Base-by-base conservation (phyloP, 1,139 yeast species). In the Yamadazyma sp. region DNA sequence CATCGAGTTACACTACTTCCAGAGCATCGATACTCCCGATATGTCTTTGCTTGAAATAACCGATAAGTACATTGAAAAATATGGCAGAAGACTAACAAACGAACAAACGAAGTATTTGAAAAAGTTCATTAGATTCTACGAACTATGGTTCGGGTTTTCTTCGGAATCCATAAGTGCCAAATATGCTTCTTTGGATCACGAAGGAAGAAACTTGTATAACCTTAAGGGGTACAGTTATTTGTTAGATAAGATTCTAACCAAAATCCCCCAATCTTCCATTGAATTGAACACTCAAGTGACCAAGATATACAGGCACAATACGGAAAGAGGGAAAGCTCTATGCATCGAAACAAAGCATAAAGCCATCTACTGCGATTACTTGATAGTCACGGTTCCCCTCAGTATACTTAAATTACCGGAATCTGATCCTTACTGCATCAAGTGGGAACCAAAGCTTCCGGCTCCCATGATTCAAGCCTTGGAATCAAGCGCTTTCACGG, bases 81-180 rank as follows among this genome's bases (percentile, higher is more conserved):
- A 74, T 44, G 66, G 72, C 17, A 59, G 65, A 20, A 55, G 81
- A 23, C 57, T 86, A 29, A 72, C 82, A 0, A 59, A 60, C 12
- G 72, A 66, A 3, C 92, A 86, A 54, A 67, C 68, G 23, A 55
- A 57, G 28, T 68, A 70, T 44, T 72, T 81, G 15, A 73, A 77
- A 2, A 77, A 79, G 45, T 56, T 74, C 45, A 60, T 77, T 27
- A 63, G 95, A 47, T 70, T 70, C 44, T 56, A 78, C 41, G 96
- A 88, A 56, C 63, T 83, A 27, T 87, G 95, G 92, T 86, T 80
- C 55, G 96, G 95, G 0, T 66, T 83, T 20, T 70, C 83, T 18
- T 80, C 88, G 79, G 77, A 76, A 30, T 55, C 61, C 25, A 70
- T 83, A 50, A 84, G 95, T 53, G 83, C 85, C 4, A 82, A 81